Base-by-base conservation (phyloP, 345 rosid species). In the Ailanthus altissimus region DNA sequence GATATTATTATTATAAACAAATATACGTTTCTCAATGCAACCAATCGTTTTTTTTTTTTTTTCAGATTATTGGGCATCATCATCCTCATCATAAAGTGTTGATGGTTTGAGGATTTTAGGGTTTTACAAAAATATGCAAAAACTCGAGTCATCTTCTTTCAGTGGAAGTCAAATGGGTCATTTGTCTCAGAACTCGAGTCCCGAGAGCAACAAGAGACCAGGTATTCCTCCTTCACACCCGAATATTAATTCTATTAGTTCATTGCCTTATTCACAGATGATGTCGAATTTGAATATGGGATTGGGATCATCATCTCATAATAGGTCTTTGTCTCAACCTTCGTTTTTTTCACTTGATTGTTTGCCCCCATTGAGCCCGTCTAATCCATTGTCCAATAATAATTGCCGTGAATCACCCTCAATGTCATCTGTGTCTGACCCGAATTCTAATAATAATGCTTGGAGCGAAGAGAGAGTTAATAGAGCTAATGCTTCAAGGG, bases 301-400 rank as follows among this genome's bases (percentile, higher is more conserved):
- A 1, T 32, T 32, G 38, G 38, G 38, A 32, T 32, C 25, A 32
- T 79, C 85, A 2, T 58, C 78, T 8, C 97, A 91, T 78, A 90
- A 89, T 0, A 83, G 93, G 71, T 88, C 92, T 38, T 58, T 84
- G 28, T 88, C 95, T 4, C 95, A 89, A 9, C 87, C 91, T 0
- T 78, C 90, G 0, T 79, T 86, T 79, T 88, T 86, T 78, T 87
- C 88, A n/a, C 78, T 85, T 38, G 95, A 91, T 75, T 78, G 83
- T n/a, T 77, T 91, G 73, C 90, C 95, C 13, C 95, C 95, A 2
- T 66, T 84, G 64, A 86, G 85, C 20, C 87, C 89, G 3, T 76
- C 85, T 4, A 68, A 47, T 68, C 58, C 58, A 1, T 15, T 49
- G 25, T 71, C 86, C 26, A 82, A 79, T 54, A 32, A 32, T 32